Base-by-base conservation (phyloP, 2,329 filamentous ascomycete genomes). In the Cordyceps militaris region DNA sequence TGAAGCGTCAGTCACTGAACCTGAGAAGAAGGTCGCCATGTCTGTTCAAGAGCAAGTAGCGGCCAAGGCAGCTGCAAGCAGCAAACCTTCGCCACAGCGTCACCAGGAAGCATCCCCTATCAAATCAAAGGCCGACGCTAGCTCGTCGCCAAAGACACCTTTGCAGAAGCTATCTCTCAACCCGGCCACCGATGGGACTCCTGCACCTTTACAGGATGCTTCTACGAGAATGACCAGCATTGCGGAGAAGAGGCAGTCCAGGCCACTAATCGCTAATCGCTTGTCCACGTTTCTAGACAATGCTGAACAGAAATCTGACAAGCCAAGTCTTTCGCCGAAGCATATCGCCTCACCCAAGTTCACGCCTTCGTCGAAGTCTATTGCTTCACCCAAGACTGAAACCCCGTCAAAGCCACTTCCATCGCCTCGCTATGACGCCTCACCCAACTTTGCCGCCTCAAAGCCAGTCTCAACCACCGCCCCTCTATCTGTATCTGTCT, bases 231-330 rank as follows among this genome's bases (percentile, higher is more conserved):
- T 32, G 46, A 49, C 36, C 32, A 42, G 16, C 32, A n/a, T 42
- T 28, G 44, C 53, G 4, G 43, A 56, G n/a, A 56, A 49, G 53
- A 49, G 46, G 16, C 34, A 51, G 38, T 57, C 55, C 4, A 57
- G 36, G 14, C 36, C 38, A 63, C 70, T 85, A 21, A 77, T 84
- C 63, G 68, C 79, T 67, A 85, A 81, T 67, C 75, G 82, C 56
- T 78, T 84, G 70, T 85, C 83, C 2, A 76, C 70, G 56, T 86
- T 86, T 62, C 62, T 84, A 14, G 79, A 80, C 58, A 76, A 79
- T 43, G 64, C 46, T 47, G 69, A 58, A 66, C 66, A 52, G 7
- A 69, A 70, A n/a, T 38, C 63, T 32, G 26, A 47, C 1, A 67
- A 62, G 49, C 38, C 44, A 14, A 23, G 13, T 11, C 19, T 23